Conservation (phyloP, 148 eudicot genomes). For the Vaccinium macrocarpon region DNA sequence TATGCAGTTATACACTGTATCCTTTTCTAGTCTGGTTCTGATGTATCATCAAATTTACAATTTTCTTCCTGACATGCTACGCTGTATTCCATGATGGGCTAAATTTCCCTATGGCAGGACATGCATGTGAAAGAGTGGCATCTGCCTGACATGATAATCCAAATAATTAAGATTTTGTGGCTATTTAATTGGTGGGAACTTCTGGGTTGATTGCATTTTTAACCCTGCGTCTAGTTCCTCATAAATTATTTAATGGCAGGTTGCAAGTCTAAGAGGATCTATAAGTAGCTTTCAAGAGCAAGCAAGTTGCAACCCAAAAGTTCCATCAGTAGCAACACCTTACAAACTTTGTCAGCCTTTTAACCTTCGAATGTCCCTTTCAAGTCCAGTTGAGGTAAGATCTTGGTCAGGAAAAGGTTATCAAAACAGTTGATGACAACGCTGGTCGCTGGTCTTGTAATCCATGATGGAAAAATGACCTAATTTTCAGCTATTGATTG, state of each 20-base stretch:
- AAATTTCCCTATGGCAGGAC: not conserved
- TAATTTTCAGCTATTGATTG: not conserved
- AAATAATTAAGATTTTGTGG: not conserved
- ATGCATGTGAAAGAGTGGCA: not conserved
- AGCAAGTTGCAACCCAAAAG: constrained; percentile 68
- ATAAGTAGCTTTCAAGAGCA: constrained; percentile 92
- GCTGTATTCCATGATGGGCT: not conserved
- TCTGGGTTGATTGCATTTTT: not conserved
- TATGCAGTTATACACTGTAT: not conserved
- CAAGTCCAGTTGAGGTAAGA: constrained; percentile 72
- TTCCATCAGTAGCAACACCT: constrained; percentile 51
- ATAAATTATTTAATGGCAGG: constrained; percentile 42
- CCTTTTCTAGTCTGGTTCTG: not conserved
- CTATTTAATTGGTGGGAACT: not conserved
- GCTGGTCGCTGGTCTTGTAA: not conserved
- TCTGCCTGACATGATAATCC: not conserved
- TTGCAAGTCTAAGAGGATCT: constrained; percentile 88
- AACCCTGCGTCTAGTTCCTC: not conserved
- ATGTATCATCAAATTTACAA: not conserved
- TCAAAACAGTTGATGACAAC: constrained; percentile 7
- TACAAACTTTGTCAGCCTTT: constrained; percentile 77
- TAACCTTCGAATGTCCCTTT: constrained; percentile 62
- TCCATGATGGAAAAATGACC: not conserved
- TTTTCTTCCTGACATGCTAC: not conserved
- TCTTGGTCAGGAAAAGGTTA: not conserved